Base-by-base conservation (phyloP, 1,139 yeast genomes). In the Magnusiomyces paraingens region DNA sequence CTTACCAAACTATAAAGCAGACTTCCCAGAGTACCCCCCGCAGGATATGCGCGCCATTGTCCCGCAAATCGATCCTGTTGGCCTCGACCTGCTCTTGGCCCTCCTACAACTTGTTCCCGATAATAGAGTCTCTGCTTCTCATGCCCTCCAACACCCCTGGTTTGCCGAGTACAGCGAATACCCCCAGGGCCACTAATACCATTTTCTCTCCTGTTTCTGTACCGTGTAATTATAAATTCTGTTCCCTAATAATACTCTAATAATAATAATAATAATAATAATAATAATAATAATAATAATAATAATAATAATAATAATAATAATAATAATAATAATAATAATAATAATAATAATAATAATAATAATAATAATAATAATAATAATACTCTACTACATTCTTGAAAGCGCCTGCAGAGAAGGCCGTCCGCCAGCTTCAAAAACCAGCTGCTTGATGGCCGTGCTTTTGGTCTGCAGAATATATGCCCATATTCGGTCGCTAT, bases 121-220 rank as follows among this genome's bases (percentile, higher is more conserved):
- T 65, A 82, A 83, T 61, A 80, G 99, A 68, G 82, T 93, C 45
- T 83, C 94, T 47, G 97, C 98, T 3, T 80, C 93, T 60, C 96
- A 88, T 68, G 96, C 96, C 1, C 78, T 93, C 62, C 93, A 86
- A 64, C 97, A 91, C 67, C 95, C 96, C 2, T 93, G 97, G 96
- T 91, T 93, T 70, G 86, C 86, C 54, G 97, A 91, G 65, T 84
- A 83, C 55, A 56, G 62, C 29, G 57, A 54, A 15, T 26, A 26
- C 32, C 8, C 32, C 8, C 32, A 26, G 8, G 8, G 8, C 32
- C 32, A 26, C 32, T 26, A 8, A 26, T 26, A 26, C 32, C 32
- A 4, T 26, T 5, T 26, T 26, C 8, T 26, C 8, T 26, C 32
- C n/a, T n/a, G n/a, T n/a, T n/a, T n/a, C n/a, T n/a, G n/a, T n/a